These are phyloP conservation scores for Metarhizium rileyi DNA, from an alignment of 2,329 filamentous ascomycete species.

Conservation along the genomic window DNA sequence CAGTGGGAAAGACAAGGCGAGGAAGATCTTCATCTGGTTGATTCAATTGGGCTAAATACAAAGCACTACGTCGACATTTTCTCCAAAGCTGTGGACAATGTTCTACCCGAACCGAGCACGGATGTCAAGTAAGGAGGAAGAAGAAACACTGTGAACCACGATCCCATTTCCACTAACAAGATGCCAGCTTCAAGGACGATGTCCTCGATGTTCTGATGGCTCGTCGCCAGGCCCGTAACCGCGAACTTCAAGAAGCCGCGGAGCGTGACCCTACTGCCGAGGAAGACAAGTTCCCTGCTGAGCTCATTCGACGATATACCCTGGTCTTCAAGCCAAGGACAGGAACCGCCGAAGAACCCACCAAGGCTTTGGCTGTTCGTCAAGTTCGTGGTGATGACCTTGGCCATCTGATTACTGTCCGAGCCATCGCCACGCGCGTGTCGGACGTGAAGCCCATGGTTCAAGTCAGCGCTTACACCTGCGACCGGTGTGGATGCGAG, in stretches of 20 bases:
- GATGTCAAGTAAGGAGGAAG: conserved; percentile 59
- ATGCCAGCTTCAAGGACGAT: conserved; percentile 83
- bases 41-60: conserved; percentile 82
- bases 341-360: conserved; percentile 53
- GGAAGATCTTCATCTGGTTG: conserved; percentile 62
- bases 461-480: conserved; percentile 97
- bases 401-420: conserved; percentile 84
- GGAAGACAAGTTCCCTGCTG: conserved; percentile 77
- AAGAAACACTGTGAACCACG: not conserved
- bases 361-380: conserved; percentile 73
- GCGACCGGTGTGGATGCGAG: conserved; percentile 90
- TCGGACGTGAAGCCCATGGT: conserved; percentile 97
- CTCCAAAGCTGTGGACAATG: conserved; percentile 76
- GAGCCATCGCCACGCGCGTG: conserved; percentile 88
- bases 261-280: conserved; percentile 57
- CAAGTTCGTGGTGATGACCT: conserved; percentile 89
- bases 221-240: conserved; percentile 78
- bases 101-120: conserved; percentile 67
- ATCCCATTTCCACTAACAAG: not conserved
- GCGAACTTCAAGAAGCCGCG: conserved; percentile 58
- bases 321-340: conserved; percentile 90
- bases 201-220: conserved; percentile 95
- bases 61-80: conserved; percentile 93
- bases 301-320: conserved; percentile 87
- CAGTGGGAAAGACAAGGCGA: conserved; percentile 68